Evolutionary conservation across 2,329 filamentous ascomycete genomes (phyloP), one percentile per base, ranked within the genome.

Genomic region (Alternaria conjuncta): DNA sequence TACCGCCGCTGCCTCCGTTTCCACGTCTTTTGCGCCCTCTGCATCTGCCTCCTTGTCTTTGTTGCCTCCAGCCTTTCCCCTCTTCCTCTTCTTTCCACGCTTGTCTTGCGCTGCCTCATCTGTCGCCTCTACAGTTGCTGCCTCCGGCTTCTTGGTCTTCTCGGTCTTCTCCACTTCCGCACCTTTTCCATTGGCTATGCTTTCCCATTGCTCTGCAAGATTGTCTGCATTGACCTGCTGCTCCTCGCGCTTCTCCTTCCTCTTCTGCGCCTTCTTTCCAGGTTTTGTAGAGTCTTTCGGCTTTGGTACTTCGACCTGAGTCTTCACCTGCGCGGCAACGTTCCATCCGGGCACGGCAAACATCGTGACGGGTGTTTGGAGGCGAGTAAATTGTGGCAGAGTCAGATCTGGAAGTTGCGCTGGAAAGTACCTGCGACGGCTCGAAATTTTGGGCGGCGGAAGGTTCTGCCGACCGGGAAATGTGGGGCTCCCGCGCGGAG

Each of bases 321-420:
- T 81, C 80, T 93, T 93, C 67, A 96, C 87, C 56, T 89, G 87
- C 65, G 90, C 86, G 60, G 92, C 88, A 36, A 97, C 86, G 43
- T 93, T 93, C 94, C 95, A 97, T 71, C 96, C 96, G 75, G 92
- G 92, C 28, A 98, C 94, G 10, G 94, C 90, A 80, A 98, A 98
- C 95, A 98, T 95, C 3, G 30, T 65, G 49, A 46, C 50, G 47
- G 11, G 45, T 12, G 32, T 28, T 46, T 57, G n/a, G 6, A 36
- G 23, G 12, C 28, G 23, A n/a, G 49, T 21, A n/a, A 10, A 25
- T 25, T 28, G 44, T 44, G 20, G 5, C 5, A 44, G 28, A 15
- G 51, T 43, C 53, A 23, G 15, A 44, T 10, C 21, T 25, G n/a
- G 28, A 25, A 47, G 46, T 32, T 47, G 44, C 54, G 36, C 55